Evolutionary conservation across 2,329 filamentous ascomycete species (phyloP), one percentile per base, ranked within the genome.

Genomic region (Eurotiales sp.): DNA sequence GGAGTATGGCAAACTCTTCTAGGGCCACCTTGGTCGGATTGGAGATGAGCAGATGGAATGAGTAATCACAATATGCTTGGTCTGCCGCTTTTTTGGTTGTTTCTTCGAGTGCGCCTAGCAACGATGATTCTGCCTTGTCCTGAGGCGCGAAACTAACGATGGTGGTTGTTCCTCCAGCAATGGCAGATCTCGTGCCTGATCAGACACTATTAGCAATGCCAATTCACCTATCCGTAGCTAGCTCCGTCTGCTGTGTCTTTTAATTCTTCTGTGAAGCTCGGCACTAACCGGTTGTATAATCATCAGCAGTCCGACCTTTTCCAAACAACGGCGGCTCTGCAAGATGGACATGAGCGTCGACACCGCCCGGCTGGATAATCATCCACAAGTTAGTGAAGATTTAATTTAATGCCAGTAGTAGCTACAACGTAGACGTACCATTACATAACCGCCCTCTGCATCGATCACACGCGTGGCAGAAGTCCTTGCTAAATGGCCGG

Each of bases 261-360:
- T n/a, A n/a, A n/a, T n/a, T n/a, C n/a, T 39, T 10, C 32, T 41
- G 25, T 10, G 15, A 6, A 17, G 1, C 22, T 4, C 4, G 23
- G 5, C 5, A 8, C 50, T 52, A 6, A 54, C 52, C 52, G 12
- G 69, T 71, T 53, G 77, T 70, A 59, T 70, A 78, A 14, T 64
- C 71, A 49, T 77, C 75, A 2, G 73, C 68, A 1, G 70, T 74
- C n/a, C 56, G 53, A 12, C 53, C 50, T 29, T 52, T 50, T 8
- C 56, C 56, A 32, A 54, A 54, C 12, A 54, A 22, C 2, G 59
- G 58, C 11, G 71, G 69, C 58, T 78, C 73, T 6, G 69, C 67
- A 1, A 78, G 64, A 55, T 78, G 76, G 1, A 78, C 76, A 58
- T 78, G 76, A 10, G 69, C 70, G 56, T 78, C 76, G 11, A 78